Conservation (phyloP, 2,329 filamentous ascomycete species). For the Stagonosporopsis cucurbitacearum region DNA sequence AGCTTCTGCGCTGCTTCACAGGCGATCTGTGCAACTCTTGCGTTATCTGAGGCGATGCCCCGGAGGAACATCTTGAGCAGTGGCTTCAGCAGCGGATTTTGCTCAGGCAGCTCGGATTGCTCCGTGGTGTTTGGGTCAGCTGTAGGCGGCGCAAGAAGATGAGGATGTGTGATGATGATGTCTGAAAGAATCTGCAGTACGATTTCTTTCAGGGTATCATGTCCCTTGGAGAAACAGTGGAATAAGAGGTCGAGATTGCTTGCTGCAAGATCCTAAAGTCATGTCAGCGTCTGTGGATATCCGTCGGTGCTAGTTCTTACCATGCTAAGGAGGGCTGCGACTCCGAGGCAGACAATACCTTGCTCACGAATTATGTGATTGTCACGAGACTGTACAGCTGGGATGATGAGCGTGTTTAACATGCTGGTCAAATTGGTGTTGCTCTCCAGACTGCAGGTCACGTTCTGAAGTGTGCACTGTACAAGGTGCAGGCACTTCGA, state of each 20-base stretch:
- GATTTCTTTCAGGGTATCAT: slow-evolving; percentile 86
- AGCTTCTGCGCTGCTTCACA: slow-evolving; percentile 85
- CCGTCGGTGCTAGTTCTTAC: slow-evolving; percentile 47
- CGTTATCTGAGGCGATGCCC: slow-evolving; percentile 70
- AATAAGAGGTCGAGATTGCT: slow-evolving; percentile 93
- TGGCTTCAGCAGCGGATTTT: slow-evolving; percentile 59
- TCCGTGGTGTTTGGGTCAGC: slow-evolving; percentile 48
- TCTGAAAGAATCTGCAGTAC: slow-evolving; percentile 91
- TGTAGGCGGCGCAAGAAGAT: slow-evolving; percentile 70
- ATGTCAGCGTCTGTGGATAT: slow-evolving; percentile 12
- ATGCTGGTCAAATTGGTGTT: slow-evolving; percentile 95
- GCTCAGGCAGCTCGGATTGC: slow-evolving; percentile 41
- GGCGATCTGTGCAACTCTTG: slow-evolving; percentile 80
- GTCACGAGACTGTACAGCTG: slow-evolving; percentile 91
- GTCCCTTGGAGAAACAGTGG: slow-evolving; percentile 93
- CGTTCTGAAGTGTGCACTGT: slow-evolving; percentile 95
- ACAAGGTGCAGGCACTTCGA: slow-evolving; percentile 98
- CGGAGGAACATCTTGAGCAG: slow-evolving; percentile 87
- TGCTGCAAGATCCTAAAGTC: slow-evolving; percentile 74
- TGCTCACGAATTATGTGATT: slow-evolving; percentile 84
- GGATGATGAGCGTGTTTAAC: slow-evolving; percentile 95
- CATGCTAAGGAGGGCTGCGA: slow-evolving; percentile 90
- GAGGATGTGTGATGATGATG: slow-evolving; percentile 86
- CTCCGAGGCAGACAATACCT: slow-evolving; percentile 84
- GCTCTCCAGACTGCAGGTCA: slow-evolving; percentile 83